phyloP scores from a whole-genome alignment of 1,284 basidiomycete species.

The Ceratorhiza oryzae-sativae region DNA sequence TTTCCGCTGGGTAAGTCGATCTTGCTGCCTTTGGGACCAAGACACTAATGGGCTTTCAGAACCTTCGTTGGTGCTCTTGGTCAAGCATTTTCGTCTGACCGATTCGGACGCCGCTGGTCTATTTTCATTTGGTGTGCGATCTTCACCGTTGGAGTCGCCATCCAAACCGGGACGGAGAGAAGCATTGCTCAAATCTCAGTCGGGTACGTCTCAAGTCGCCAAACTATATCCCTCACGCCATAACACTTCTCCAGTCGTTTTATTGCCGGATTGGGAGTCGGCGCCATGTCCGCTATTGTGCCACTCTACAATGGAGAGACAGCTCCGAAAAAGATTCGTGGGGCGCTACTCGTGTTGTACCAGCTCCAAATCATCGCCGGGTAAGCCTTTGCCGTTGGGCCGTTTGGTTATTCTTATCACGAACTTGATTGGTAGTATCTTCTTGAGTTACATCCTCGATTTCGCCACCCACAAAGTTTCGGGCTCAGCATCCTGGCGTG shows the following conservation, averaged over 20 bases:
- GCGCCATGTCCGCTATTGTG: constrained; percentile 79
- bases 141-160: constrained; percentile 72
- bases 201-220: constrained; percentile 50
- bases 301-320: constrained; percentile 84
- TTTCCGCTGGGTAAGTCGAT: constrained; percentile 70
- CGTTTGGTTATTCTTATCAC: background rate
- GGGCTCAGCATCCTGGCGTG: constrained; percentile 71
- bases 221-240: background rate
- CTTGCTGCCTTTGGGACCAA: background rate
- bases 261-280: constrained; percentile 76
- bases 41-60: constrained; percentile 3
- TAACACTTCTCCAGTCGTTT: constrained; percentile 56
- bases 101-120: constrained; percentile 72
- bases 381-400: constrained; percentile 52
- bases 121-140: constrained; percentile 80
- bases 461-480: constrained; percentile 68
- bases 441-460: constrained; percentile 76
- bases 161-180: constrained; percentile 70
- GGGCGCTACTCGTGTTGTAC: constrained; percentile 75
- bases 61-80: constrained; percentile 65
- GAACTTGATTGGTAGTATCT: constrained; percentile 57
- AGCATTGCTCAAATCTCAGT: constrained; percentile 72
- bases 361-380: constrained; percentile 77
- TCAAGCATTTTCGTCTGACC: constrained; percentile 79
- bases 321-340: constrained; percentile 76